Base-by-base conservation (phyloP, 2,329 filamentous ascomycete species). In the Penicillium thymicola region DNA sequence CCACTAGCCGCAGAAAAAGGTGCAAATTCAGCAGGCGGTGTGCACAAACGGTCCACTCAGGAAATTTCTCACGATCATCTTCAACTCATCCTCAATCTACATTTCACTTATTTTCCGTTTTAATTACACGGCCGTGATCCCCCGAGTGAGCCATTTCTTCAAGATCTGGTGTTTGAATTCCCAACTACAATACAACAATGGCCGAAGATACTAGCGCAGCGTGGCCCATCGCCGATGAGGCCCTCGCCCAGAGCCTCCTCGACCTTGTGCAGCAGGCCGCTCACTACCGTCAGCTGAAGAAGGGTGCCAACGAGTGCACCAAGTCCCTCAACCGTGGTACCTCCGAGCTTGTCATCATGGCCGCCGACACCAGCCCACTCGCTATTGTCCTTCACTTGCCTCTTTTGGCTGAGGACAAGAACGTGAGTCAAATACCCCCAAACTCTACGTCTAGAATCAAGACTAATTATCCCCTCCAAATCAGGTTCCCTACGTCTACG, bases 321-420 rank as follows among this genome's bases (percentile, higher is more conserved):
- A 96, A 96, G 82, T 89, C 90, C 1, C 83, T 96, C 49, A 95
- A 94, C 81, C 88, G 93, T 67, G 92, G 93, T 78, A 92, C 93
- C 61, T 86, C 86, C 66, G 93, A 41, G 8, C 37, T 51, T 13
- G 48, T 51, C 37, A 51, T 51, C 48, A 51, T 51, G 48, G 91
- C 92, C 46, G 92, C 90, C 62, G 93, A 97, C 74, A 94, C 91
- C 67, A 84, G 85, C 57, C 92, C 92, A 42, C 83, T 97, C 50
- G 89, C 91, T 51, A 97, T 97, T 65, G 82, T 96, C 47, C 84
- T 96, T 58, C 92, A 96, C 78, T 81, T 97, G 42, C 93, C 93
- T 30, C 87, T 97, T 27, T 85, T 97, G 51, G 88, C 87, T 75
- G 92, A 97, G 77, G 79, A 82, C 70, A 86, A 87, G 81, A 87